Percentiles rank a stretch among this genome's conserved stretches.
Conservation (phyloP, 2,329 filamentous ascomycete species). For the Aureobasidium sp. region DNA sequence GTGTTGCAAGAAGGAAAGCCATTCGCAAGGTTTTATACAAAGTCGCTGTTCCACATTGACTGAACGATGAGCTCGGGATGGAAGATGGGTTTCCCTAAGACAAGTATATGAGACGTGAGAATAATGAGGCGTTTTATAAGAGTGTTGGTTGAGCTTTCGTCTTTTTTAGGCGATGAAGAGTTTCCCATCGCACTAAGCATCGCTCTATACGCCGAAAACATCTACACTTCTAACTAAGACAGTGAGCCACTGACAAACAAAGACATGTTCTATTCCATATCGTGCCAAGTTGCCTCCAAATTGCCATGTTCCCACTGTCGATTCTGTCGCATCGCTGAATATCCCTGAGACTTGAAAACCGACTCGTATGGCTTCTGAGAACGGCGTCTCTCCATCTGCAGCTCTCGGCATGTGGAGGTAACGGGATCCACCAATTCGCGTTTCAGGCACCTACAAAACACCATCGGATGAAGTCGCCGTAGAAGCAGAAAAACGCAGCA, state of each 20-base stretch:
- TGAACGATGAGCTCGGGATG: neutral
- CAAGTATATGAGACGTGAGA: neutral
- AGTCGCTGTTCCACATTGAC: neutral
- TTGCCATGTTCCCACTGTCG: neutral
- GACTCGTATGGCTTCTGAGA: neutral
- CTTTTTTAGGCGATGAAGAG: neutral
- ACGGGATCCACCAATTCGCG: neutral
- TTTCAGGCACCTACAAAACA: neutral
- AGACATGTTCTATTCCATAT: neutral
- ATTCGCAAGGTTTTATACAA: neutral
- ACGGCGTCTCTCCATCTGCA: neutral
- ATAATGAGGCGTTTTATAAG: neutral
- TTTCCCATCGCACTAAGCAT: neutral
- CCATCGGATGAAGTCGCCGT: neutral
- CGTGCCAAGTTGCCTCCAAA: neutral
- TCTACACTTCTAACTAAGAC: neutral
- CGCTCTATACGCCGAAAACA: neutral
- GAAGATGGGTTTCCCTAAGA: neutral
- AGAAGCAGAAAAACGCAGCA: neutral
- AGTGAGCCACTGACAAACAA: neutral
- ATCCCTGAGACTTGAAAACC: neutral
- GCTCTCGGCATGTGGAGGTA: neutral
- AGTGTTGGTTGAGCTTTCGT: neutral
- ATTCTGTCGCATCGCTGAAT: neutral
- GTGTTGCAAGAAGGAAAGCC: neutral